A percentile compares a stretch with the other conserved stretches of the same genome.
These are phyloP conservation scores for Chlorencoelia australis DNA, from an alignment of 2,329 filamentous ascomycete genomes.

Conservation along the genomic window DNA sequence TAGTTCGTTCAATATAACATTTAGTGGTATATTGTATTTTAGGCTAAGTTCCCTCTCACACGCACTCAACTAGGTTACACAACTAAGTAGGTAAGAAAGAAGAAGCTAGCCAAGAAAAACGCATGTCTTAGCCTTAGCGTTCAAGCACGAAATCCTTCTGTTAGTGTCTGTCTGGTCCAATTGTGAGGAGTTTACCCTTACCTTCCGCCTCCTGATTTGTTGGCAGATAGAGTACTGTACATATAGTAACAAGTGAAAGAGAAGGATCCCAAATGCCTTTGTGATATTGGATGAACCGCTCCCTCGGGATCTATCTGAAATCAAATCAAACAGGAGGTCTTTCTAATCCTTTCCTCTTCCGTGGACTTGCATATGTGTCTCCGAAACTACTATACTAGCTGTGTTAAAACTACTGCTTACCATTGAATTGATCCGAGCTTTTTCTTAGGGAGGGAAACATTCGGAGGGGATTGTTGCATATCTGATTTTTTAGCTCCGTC, in stretches of 20 bases:
- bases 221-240: no score
- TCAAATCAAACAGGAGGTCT: background rate
- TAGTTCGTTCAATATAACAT: background rate
- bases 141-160: background rate
- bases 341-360: no score
- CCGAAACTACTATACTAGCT: background rate
- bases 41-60: background rate
- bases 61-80: background rate
- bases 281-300: no score
- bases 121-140: background rate
- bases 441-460: no score
- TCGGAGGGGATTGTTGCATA: no score
- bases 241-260: no score
- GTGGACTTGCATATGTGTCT: background rate
- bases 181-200: no score
- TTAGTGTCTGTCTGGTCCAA: background rate
- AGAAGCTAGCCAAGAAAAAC: background rate
- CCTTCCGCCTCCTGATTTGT: no score
- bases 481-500: slow-evolving; percentile 7
- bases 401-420: background rate
- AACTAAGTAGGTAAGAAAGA: background rate
- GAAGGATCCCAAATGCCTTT: no score
- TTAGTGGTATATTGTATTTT: background rate
- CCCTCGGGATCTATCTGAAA: background rate
- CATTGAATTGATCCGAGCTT: background rate